These are phyloP conservation scores for Aspergillus jensenii DNA, from an alignment of 2,329 filamentous ascomycete genomes.

Conservation along the genomic window DNA sequence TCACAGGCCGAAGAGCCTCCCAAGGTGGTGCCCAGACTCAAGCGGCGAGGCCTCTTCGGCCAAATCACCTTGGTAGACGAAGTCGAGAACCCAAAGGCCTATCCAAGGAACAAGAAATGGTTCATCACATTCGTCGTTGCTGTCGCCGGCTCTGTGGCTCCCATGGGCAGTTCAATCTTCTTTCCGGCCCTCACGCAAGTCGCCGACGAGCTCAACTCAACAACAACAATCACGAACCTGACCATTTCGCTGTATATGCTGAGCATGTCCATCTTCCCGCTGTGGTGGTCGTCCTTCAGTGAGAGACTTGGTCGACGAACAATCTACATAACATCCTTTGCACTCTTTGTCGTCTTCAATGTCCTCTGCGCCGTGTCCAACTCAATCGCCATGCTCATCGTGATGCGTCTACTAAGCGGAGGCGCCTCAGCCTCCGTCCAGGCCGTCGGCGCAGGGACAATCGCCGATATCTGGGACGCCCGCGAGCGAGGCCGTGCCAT, in stretches of 20 bases:
- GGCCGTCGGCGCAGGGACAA: conserved; percentile 78
- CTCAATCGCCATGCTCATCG: conserved; percentile 73
- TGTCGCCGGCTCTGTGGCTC: conserved; percentile 72
- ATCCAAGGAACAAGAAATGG: conserved; percentile 77
- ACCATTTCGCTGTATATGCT: conserved; percentile 81
- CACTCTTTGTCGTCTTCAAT: conserved; percentile 70
- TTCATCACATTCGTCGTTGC: conserved; percentile 76
- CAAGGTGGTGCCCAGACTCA: conserved; percentile 50
- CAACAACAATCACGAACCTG: conserved; percentile 68
- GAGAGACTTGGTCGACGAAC: conserved; percentile 69
- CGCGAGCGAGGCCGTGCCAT: conserved; percentile 74
- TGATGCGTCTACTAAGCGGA: conserved; percentile 71
- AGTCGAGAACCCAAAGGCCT: conserved; percentile 72
- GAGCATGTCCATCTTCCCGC: conserved; percentile 76
- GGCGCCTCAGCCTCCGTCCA: conserved; percentile 79
- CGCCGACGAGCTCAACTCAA: conserved; percentile 60
- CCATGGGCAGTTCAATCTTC: conserved; percentile 81
- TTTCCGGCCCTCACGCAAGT: conserved; percentile 71
- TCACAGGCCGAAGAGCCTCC: conserved; percentile 32
- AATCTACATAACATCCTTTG: conserved; percentile 76
- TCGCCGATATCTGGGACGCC: conserved; percentile 77
- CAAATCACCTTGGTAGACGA: conserved; percentile 73
- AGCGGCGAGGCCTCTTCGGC: conserved; percentile 71
- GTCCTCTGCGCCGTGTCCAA: conserved; percentile 67
- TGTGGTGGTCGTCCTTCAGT: conserved; percentile 85